Base-by-base conservation (phyloP, 140 eudicot genomes). In the Stevia rebaudiana region DNA sequence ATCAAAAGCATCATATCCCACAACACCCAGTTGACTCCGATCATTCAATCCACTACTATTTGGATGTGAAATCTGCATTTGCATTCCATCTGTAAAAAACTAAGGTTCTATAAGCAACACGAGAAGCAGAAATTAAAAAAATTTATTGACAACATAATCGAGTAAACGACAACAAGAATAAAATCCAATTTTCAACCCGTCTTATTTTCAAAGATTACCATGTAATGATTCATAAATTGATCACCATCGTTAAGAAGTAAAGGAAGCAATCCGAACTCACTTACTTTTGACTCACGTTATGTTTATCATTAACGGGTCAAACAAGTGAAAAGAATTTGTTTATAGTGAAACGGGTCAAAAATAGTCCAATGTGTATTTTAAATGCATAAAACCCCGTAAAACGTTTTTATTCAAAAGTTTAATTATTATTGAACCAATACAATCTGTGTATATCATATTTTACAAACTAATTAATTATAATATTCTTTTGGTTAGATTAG, bases 41-140 rank as follows among this genome's bases (percentile, higher is more conserved):
- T 71, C 78, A 17, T 63, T 69, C 41, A 62, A 41, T 49, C 62
- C 78, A 43, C 62, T 72, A n/a, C 72, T 68, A 70, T 24, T 69
- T 28, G 84, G 43, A 23, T 63, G 73, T 54, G 84, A 55, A 51
- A 67, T 67, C 79, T 61, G 70, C 80, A 74, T 61, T 24, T 71
- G 84, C 41, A 72, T 46, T 73, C 70, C 67, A 81, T 70, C 88
- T 84, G 83, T 59, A 51, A 12, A 58, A 59, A 51, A 24, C 44
- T 42, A 31, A 40, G 49, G 41, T 39, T 43, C 31, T 61, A 43
- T 70, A 69, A 52, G 63, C 60, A 75, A 25, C 69, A 49, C 16
- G 40, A 47, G 39, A 16, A 39, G 31, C 40, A 55, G 13, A 18
- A 12, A 64, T 41, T 25, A 13, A 11, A 1, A 25, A n/a, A 52